Percentiles rank a stretch among this genome's conserved stretches.
Evolutionary conservation across 1,139 yeast genomes (phyloP).

Genomic region (Lodderomyces parapsilosis): DNA sequence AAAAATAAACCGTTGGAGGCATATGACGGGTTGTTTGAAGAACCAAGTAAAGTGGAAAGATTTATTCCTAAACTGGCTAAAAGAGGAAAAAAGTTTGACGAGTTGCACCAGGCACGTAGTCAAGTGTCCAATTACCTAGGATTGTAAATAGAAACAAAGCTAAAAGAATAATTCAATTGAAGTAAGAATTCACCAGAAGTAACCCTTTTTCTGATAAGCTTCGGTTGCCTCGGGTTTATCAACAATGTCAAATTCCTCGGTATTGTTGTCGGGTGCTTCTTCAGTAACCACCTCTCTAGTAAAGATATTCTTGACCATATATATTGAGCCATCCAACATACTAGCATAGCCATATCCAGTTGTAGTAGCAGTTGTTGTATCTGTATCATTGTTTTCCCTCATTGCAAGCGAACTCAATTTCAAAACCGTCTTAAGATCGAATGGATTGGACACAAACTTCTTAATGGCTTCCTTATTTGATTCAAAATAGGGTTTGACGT

Average conservation of each 20-base stretch:
- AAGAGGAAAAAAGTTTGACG: slow-evolving; percentile 23
- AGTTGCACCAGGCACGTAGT: slow-evolving; percentile 17
- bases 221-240: slow-evolving; percentile 26
- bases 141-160: slow-evolving; percentile 10
- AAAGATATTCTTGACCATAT: slow-evolving; percentile 17
- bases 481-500: slow-evolving; percentile 34
- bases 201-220: slow-evolving; percentile 17
- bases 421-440: slow-evolving; percentile 3
- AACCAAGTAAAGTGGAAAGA: slow-evolving; percentile 67
- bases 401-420: neutral
- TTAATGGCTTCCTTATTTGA: slow-evolving; percentile 16
- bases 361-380: neutral
- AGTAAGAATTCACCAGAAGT: slow-evolving; percentile 13
- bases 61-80: slow-evolving; percentile 58
- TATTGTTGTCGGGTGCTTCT: slow-evolving; percentile 8
- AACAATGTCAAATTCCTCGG: slow-evolving; percentile 44
- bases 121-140: slow-evolving; percentile 29
- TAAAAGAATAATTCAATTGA: neutral
- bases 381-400: neutral
- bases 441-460: slow-evolving; percentile 13
- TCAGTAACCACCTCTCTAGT: slow-evolving; percentile 14
- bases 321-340: slow-evolving; percentile 15
- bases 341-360: slow-evolving; percentile 7
- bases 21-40: slow-evolving; percentile 76
- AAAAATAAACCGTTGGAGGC: slow-evolving; percentile 64